A percentile compares a stretch with the other conserved stretches of the same genome.
Evolutionary conservation across 257 asterid genomes (phyloP).

Genomic region (Nicotiana attenuata): DNA sequence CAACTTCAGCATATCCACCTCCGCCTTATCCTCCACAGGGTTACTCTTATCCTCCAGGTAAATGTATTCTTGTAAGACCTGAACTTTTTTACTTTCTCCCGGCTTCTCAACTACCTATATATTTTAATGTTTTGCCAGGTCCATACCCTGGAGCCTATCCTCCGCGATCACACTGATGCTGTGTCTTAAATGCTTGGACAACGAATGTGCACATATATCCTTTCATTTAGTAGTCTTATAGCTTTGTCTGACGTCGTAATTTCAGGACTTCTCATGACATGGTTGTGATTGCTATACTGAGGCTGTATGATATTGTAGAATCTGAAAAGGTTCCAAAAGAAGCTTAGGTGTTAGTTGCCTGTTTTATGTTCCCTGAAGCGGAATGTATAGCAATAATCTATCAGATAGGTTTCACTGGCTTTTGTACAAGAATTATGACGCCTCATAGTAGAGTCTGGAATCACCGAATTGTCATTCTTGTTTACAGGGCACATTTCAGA

Average conservation of each 20-base stretch:
- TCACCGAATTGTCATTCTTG: neutral
- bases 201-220: neutral
- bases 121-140: constrained; percentile 23
- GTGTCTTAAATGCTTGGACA: constrained; percentile 3
- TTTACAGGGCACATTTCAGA: neutral
- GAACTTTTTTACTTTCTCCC: constrained; percentile 17
- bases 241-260: neutral
- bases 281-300: neutral
- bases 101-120: neutral
- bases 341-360: neutral
- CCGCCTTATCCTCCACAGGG: constrained; percentile 24
- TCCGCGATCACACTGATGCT: constrained; percentile 15
- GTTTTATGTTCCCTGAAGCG: neutral
- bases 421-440: neutral
- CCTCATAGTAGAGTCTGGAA: neutral
- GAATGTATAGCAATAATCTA: neutral
- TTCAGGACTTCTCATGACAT: neutral
- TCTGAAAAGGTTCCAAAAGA: neutral
- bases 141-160: constrained; percentile 40
- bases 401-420: neutral
- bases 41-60: constrained; percentile 42
- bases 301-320: neutral
- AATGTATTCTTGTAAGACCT: neutral
- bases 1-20: constrained; percentile 30
- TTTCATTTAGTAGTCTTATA: neutral